Base-by-base conservation (phyloP, 1,139 yeast genomes). In the Scheffersomyces titani region DNA sequence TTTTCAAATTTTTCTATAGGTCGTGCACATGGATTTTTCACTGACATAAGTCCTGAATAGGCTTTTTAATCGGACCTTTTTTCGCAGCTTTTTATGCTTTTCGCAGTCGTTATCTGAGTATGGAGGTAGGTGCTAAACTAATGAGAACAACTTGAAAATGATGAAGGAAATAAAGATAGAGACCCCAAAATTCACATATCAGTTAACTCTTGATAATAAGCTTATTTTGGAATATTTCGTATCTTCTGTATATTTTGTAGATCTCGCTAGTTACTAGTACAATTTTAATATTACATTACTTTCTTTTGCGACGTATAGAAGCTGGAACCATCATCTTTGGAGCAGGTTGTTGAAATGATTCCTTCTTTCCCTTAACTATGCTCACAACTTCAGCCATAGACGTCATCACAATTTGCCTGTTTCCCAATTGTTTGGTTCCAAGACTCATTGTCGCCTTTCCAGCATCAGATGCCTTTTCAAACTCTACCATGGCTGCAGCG, bases 401-500 rank as follows among this genome's bases (percentile, higher is more conserved):
- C 1, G 81, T 82, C 24, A 81, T 68, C 19, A 66, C 63, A 1
- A 87, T 63, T 5, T 30, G 16, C 40, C 40, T 30, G 4, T 30
- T 30, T 30, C 40, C 40, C 16, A 30, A 30, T 0, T 54, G 53
- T 36, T 65, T 69, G 0, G 74, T 80, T 13, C 78, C 80, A 24
- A 83, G 71, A 7, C 59, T 64, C 69, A 89, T 68, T 0, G 79
- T 72, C 0, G 89, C 89, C 55, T 71, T 79, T 0, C 96, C 94
- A 3, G 90, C 83, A 56, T 80, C 82, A 9, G 72, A 67, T 0
- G 77, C 75, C 5, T 70, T 70, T 22, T 66, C 70, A 63, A 84
- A 87, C 61, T 85, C 85, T 2, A 89, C 77, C 18, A 85, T 65
- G 0, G 89, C 91, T 2, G 83, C 83, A 3, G 72, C 69, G n/a